Evolutionary conservation across 2,329 filamentous ascomycete genomes (phyloP).

Genomic region (Talaromyces pinophilus): DNA sequence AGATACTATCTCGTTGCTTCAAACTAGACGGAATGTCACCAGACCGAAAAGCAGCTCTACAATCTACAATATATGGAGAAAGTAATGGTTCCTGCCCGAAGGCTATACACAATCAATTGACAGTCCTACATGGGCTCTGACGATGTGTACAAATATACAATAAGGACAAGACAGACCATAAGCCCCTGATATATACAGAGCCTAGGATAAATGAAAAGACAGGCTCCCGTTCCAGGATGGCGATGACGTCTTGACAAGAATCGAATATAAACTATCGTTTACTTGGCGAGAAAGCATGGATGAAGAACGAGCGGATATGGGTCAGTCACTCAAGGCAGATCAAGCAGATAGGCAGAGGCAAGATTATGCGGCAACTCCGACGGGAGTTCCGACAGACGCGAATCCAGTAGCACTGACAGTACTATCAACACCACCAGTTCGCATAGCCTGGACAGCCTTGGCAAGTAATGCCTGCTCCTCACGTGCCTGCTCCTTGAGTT

Average conservation of each 20-base stretch:
- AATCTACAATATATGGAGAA: not conserved
- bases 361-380: constrained; percentile 32
- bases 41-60: not conserved
- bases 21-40: not conserved
- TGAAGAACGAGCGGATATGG: constrained; percentile 10
- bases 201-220: constrained; percentile 8
- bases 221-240: not conserved
- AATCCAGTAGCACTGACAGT: constrained; percentile 23
- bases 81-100: not conserved
- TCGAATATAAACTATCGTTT: constrained; percentile 15
- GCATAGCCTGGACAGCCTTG: constrained; percentile 19
- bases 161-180: constrained; percentile 16
- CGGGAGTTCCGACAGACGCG: constrained; percentile 26
- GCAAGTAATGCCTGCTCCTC: constrained; percentile 20
- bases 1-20: not conserved
- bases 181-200: not conserved
- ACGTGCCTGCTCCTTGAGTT: constrained; percentile 31
- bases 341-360: not conserved
- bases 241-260: constrained; percentile 18
- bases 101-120: constrained; percentile 18
- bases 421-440: constrained; percentile 21
- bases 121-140: constrained; percentile 23
- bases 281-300: not conserved
- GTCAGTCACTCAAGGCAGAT: constrained; percentile 5
- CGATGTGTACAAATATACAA: constrained; percentile 22